phyloP scores from a whole-genome alignment of 2,329 filamentous ascomycete genomes.

The Pseudogymnoascus sp. region DNA sequence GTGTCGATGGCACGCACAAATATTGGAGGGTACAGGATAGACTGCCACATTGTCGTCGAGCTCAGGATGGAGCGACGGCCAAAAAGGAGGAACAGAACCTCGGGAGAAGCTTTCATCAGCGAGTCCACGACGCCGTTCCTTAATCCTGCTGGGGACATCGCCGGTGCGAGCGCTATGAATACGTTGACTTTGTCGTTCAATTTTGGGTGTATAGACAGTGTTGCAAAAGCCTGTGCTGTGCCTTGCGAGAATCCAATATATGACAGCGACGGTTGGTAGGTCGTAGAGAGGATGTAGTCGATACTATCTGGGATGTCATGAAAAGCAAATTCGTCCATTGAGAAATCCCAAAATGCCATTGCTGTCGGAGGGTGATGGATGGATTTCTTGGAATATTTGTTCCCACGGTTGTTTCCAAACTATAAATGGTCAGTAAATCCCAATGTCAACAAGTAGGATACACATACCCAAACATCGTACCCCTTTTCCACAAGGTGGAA shows the following conservation, averaged over 20 bases:
- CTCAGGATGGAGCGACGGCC: slow-evolving; percentile 84
- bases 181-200: slow-evolving; percentile 91
- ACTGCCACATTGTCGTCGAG: slow-evolving; percentile 95
- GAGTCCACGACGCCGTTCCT: slow-evolving; percentile 87
- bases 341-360: slow-evolving; percentile 88
- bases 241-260: slow-evolving; percentile 98
- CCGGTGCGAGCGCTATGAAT: slow-evolving; percentile 90
- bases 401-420: slow-evolving; percentile 95
- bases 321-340: slow-evolving; percentile 96
- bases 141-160: slow-evolving; percentile 89
- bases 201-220: slow-evolving; percentile 81
- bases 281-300: slow-evolving; percentile 78
- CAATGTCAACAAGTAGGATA: neutral
- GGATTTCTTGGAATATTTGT: slow-evolving; percentile 98
- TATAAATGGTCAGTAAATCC: slow-evolving; percentile 29
- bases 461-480: slow-evolving; percentile 84
- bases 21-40: slow-evolving; percentile 86
- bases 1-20: slow-evolving; percentile 84
- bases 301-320: slow-evolving; percentile 96
- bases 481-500: slow-evolving; percentile 84
- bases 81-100: slow-evolving; percentile 87
- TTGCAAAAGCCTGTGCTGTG: slow-evolving; percentile 92
- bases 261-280: slow-evolving; percentile 72
- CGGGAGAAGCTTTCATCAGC: slow-evolving; percentile 85
- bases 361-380: slow-evolving; percentile 66